Base-by-base conservation (phyloP, 768 basidiomycete genomes). In the Psilocybe cubensis region DNA sequence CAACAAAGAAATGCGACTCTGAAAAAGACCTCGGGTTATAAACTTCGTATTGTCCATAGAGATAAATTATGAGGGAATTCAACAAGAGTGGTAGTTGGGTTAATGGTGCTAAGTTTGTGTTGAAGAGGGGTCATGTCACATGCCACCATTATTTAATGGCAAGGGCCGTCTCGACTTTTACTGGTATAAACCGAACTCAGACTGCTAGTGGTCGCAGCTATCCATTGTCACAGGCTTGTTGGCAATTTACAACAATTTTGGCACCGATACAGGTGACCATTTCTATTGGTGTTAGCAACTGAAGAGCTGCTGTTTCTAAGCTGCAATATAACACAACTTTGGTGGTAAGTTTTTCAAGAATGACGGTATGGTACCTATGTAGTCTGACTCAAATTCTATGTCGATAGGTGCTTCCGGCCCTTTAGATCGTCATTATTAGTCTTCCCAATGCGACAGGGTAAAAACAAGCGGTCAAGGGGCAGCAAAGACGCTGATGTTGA, bases 401-500 rank as follows among this genome's bases (percentile, higher is more conserved):
- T 17, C 35, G 7, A 33, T 33, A 33, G 31, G 31, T 33, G 58
- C 46, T 55, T 63, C 53, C 59, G 46, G 57, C 62, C 62, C 63
- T 62, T 57, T 64, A 57, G 61, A 56, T 66, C 66, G 61, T 67
- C 58, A 42, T 63, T 38, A 47, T 42, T 54, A 40, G 64, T 54
- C 60, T 60, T 52, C 57, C 63, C 56, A 65, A 81, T 81, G 80
- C 78, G 78, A 35, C 78, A 81, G 57, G 74, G 72, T 65, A 74
- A 76, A 63, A 78, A 76, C 65, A 79, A 83, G 66, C 76, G 83
- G 63, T 79, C 81, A 68, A 81, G 82, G 69, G 74, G 72, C 54
- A 77, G 77, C 71, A 83, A 79, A 67, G 79, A 74, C 60, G 72
- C 71, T 59, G 79, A 81, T 63, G 78, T 80, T 62, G 82, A 84